Percentiles rank a stretch among this genome's conserved stretches.
phyloP scores from a whole-genome alignment of 2,329 filamentous ascomycete species.

The Aspergillus arachidicola region DNA sequence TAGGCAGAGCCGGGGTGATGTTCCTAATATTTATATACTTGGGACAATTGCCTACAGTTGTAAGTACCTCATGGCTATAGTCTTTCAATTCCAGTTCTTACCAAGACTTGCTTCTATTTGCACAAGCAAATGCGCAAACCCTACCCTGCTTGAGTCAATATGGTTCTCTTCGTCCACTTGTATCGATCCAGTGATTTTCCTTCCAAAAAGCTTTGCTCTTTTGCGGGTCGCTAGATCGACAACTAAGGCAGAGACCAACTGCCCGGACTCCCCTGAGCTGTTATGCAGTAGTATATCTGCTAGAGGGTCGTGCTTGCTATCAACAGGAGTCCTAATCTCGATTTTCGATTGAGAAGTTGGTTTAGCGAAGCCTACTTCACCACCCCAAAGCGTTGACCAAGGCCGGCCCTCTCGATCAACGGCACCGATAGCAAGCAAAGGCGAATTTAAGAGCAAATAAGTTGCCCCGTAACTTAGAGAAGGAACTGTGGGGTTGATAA shows the following conservation, averaged over 20 bases:
- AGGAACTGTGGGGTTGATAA: constrained; percentile 71
- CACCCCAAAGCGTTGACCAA: constrained; percentile 81
- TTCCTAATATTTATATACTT: constrained; percentile 81
- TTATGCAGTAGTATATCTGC: constrained; percentile 61
- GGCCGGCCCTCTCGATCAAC: constrained; percentile 66
- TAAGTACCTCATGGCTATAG: constrained; percentile 2
- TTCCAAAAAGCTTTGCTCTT: constrained; percentile 73
- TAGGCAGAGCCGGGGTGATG: constrained; percentile 58
- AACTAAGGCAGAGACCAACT: constrained; percentile 63
- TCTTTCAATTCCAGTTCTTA: constrained; percentile 27
- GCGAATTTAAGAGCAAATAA: constrained; percentile 62
- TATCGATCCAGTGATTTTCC: constrained; percentile 66
- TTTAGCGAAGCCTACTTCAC: constrained; percentile 67
- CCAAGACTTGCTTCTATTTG: constrained; percentile 70
- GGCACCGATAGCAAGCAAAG: constrained; percentile 73
- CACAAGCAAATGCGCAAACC: constrained; percentile 61
- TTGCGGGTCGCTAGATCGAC: constrained; percentile 69
- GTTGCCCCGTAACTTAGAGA: constrained; percentile 65
- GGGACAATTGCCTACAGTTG: constrained; percentile 69
- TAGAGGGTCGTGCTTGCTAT: constrained; percentile 69
- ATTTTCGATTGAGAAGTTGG: constrained; percentile 65
- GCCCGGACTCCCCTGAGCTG: constrained; percentile 36
- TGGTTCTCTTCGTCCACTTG: constrained; percentile 23
- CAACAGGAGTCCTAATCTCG: constrained; percentile 64
- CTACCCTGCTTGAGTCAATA: constrained; percentile 11